These are phyloP conservation scores for Cryptococcus neoformans DNA, from an alignment of 1,284 basidiomycete genomes.

Conservation along the genomic window DNA sequence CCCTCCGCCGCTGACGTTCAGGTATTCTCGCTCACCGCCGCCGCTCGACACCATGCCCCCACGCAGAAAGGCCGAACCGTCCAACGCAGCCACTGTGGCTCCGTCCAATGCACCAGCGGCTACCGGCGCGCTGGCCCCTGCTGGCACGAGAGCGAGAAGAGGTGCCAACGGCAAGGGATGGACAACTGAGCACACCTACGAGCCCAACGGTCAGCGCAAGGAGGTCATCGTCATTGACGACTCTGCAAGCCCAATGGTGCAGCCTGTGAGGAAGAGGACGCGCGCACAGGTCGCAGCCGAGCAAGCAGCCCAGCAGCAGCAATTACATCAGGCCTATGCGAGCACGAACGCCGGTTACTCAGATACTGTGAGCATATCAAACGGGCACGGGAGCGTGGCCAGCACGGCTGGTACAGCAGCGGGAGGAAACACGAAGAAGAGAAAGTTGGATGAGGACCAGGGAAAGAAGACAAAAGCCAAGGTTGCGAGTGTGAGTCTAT, in stretches of 20 bases:
- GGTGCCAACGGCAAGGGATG: constrained; percentile 33
- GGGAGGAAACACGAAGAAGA: constrained; percentile 22
- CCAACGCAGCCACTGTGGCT: constrained; percentile 16
- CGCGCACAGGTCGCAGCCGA: constrained; percentile 38
- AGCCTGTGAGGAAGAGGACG: constrained; percentile 39
- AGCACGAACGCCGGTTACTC: not conserved
- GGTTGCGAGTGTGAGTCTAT: constrained; percentile 23
- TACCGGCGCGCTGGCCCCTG: not conserved
- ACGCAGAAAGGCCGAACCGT: constrained; percentile 25
- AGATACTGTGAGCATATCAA: constrained; percentile 7
- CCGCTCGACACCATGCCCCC: constrained; percentile 31
- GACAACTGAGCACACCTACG: constrained; percentile 45
- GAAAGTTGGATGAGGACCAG: constrained; percentile 14
- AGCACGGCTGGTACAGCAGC: constrained; percentile 39
- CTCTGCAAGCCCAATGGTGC: constrained; percentile 22
- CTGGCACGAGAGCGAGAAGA: constrained; percentile 6
- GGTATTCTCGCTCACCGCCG: constrained; percentile 38
- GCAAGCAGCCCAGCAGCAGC: constrained; percentile 15
- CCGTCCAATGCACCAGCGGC: constrained; percentile 9
- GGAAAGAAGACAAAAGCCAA: constrained; percentile 34
- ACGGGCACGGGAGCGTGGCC: constrained; percentile 10
- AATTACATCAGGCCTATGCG: constrained; percentile 8
- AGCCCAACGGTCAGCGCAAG: constrained; percentile 37
- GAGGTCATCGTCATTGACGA: constrained; percentile 48
- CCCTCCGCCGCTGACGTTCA: constrained; percentile 42